phyloP scores from a whole-genome alignment of 75 land plant species.

The Ceratopteris richardii region DNA sequence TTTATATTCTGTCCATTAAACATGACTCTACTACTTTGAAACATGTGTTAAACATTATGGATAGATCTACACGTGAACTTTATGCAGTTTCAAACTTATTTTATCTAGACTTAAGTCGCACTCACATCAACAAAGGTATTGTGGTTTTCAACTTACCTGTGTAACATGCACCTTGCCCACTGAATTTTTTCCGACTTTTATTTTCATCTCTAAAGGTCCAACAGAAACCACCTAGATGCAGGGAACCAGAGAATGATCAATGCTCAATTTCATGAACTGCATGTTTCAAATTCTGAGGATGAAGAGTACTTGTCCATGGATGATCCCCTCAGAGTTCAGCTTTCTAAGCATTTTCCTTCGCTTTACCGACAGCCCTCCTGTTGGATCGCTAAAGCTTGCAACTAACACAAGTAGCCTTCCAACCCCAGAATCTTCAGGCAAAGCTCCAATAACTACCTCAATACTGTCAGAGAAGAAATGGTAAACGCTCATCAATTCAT shows the following conservation, averaged over 20 bases:
- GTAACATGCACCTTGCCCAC: conserved; percentile 72
- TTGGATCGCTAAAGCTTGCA: conserved; percentile 34
- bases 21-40: too few relatives aligned
- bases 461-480: conserved; percentile 32
- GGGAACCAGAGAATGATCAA: too few relatives aligned
- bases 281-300: neutral
- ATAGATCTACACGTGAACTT: too few relatives aligned
- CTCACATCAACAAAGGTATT: too few relatives aligned
- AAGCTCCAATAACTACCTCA: conserved; percentile 44
- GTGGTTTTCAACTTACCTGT: conserved; percentile 54
- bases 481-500: neutral
- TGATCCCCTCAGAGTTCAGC: neutral
- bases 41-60: too few relatives aligned
- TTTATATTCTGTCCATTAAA: too few relatives aligned
- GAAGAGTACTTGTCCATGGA: neutral
- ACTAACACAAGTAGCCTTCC: conserved; percentile 70
- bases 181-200: conserved; percentile 45
- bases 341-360: neutral
- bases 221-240: conserved; percentile 20
- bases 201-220: conserved; percentile 47
- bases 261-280: too few relatives aligned
- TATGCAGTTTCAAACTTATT: too few relatives aligned
- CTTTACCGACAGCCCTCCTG: conserved; percentile 23
- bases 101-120: too few relatives aligned
- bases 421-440: conserved; percentile 39